Evolutionary conservation across 2,329 filamentous ascomycete species (phyloP).

Genomic region (Talaromyces sp.): DNA sequence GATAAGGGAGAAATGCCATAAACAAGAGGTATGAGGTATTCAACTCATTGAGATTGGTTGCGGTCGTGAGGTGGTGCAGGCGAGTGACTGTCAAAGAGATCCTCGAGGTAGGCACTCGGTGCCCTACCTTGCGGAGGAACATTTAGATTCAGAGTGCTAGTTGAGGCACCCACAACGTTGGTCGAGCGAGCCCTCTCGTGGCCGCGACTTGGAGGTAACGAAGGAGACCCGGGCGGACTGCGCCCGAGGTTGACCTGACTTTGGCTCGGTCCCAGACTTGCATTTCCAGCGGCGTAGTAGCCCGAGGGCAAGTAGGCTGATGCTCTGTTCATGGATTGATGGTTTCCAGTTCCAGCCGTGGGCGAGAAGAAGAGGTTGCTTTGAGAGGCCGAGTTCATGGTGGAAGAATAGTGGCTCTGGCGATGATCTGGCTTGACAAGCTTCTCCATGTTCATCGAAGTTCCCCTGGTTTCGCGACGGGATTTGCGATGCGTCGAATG

Average conservation of each 20-base stretch:
- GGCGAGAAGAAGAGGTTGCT: constrained; percentile 91
- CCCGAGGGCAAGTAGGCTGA: constrained; percentile 82
- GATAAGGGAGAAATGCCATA: background rate
- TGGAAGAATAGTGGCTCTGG: constrained; percentile 32
- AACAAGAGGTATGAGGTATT: background rate
- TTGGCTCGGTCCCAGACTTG: constrained; percentile 40
- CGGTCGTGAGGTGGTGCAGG: constrained; percentile 10
- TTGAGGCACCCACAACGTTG: constrained; percentile 25
- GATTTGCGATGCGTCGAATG: constrained; percentile 18
- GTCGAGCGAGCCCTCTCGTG: constrained; percentile 27
- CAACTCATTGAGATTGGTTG: background rate
- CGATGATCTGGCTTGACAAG: constrained; percentile 25
- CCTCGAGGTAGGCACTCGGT: constrained; percentile 85
- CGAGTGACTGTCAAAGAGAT: constrained; percentile 72
- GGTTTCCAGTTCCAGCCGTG: constrained; percentile 62
- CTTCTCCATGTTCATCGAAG: constrained; percentile 52
- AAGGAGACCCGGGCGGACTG: constrained; percentile 63
- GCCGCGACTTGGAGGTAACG: constrained; percentile 42
- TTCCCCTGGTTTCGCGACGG: constrained; percentile 20
- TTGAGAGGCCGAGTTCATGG: constrained; percentile 49
- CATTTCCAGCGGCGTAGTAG: constrained; percentile 73
- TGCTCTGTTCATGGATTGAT: constrained; percentile 57
- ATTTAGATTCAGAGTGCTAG: constrained; percentile 62
- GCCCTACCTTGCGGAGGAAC: constrained; percentile 64
- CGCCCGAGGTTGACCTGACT: constrained; percentile 35